A percentile compares a stretch with the other conserved stretches of the same genome.
Conservation (phyloP, 108 stramenopile species). For the Chaetoceros tenuissimus region DNA sequence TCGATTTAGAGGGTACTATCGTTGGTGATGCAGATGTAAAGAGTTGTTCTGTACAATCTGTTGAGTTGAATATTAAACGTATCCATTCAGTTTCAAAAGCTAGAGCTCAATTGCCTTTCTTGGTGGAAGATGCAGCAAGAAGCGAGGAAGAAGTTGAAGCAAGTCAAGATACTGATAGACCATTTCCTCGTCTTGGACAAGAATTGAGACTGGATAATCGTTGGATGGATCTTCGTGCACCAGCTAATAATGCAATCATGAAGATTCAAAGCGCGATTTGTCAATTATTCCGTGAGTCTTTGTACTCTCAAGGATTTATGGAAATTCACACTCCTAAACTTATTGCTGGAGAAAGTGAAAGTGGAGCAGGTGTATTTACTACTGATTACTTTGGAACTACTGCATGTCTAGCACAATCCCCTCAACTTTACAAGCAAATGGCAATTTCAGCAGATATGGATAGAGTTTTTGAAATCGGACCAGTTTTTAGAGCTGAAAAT, state of each 20-base stretch:
- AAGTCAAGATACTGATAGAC: slow-evolving; percentile 85
- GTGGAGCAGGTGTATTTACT: slow-evolving; percentile 92
- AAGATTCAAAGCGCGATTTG: slow-evolving; percentile 85
- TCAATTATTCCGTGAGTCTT: slow-evolving; percentile 84
- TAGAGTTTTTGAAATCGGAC: slow-evolving; percentile 93
- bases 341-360: slow-evolving; percentile 92
- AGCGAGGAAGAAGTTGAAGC: slow-evolving; percentile 87
- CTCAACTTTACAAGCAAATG: slow-evolving; percentile 99
- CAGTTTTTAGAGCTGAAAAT: slow-evolving; percentile 96
- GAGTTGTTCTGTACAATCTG: slow-evolving; percentile 60
- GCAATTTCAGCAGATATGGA: slow-evolving; percentile 90
- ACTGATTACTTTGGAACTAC: slow-evolving; percentile 94
- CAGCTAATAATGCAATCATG: slow-evolving; percentile 96
- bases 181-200: slow-evolving; percentile 90
- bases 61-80: slow-evolving; percentile 78
- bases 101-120: slow-evolving; percentile 77
- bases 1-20: slow-evolving; percentile 86
- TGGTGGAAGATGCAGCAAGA: slow-evolving; percentile 91
- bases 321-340: slow-evolving; percentile 96
- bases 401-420: slow-evolving; percentile 96
- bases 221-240: slow-evolving; percentile 93
- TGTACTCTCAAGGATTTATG: slow-evolving; percentile 86
- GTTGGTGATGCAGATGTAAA: slow-evolving; percentile 61
- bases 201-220: slow-evolving; percentile 87
- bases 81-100: slow-evolving; percentile 87